Percentiles rank a stretch among this genome's conserved stretches.
These are phyloP conservation scores for Alternaria arbusti DNA, from an alignment of 2,329 filamentous ascomycete species.

Conservation along the genomic window DNA sequence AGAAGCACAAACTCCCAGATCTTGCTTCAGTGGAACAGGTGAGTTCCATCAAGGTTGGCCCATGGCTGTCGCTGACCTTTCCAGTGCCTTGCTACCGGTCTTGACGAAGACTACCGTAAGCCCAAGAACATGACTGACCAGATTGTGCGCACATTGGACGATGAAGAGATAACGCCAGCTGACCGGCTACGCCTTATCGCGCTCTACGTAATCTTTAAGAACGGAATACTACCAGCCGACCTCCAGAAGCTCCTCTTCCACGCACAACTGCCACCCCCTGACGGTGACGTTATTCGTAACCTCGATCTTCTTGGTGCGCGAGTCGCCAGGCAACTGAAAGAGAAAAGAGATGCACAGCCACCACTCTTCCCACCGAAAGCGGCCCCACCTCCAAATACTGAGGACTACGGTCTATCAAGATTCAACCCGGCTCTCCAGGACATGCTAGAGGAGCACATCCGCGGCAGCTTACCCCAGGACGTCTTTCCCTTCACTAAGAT, in stretches of 20 bases:
- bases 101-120: slow-evolving; percentile 91
- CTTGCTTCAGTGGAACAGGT: slow-evolving; percentile 86
- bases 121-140: slow-evolving; percentile 88
- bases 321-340: slow-evolving; percentile 76
- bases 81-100: slow-evolving; percentile 80
- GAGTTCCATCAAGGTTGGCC: slow-evolving; percentile 1
- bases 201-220: slow-evolving; percentile 83
- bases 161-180: slow-evolving; percentile 71
- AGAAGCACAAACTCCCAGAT: slow-evolving; percentile 82
- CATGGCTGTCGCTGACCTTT: neutral
- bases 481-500: slow-evolving; percentile 59
- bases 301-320: slow-evolving; percentile 82
- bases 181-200: slow-evolving; percentile 87
- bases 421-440: slow-evolving; percentile 82
- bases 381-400: slow-evolving; percentile 58
- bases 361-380: slow-evolving; percentile 76
- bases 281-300: slow-evolving; percentile 76
- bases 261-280: slow-evolving; percentile 74
- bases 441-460: slow-evolving; percentile 75
- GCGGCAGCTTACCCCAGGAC: slow-evolving; percentile 51
- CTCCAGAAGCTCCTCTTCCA: slow-evolving; percentile 84
- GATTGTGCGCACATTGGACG: slow-evolving; percentile 85
- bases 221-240: slow-evolving; percentile 84
- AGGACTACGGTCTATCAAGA: slow-evolving; percentile 85
- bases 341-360: slow-evolving; percentile 68